These are phyloP conservation scores for Neurospora sp. DNA, from an alignment of 495 filamentous ascomycete genomes.

Conservation along the genomic window DNA sequence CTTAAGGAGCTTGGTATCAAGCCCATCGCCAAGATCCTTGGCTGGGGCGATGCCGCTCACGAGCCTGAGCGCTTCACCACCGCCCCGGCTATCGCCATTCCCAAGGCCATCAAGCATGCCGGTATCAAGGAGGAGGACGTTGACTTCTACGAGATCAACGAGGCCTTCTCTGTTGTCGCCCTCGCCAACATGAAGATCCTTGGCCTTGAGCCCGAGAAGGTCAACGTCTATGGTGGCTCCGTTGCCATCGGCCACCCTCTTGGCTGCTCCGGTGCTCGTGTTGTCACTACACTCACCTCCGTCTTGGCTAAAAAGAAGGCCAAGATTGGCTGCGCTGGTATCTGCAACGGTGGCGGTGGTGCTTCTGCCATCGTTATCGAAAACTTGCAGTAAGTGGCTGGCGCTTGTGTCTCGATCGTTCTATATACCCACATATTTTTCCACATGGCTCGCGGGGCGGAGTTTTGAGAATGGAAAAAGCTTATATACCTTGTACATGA, in stretches of 20 bases:
- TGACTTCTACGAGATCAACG: constrained; percentile 97
- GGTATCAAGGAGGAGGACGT: constrained; percentile 62
- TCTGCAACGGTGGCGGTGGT: constrained; percentile 96
- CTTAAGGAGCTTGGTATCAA: constrained; percentile 80
- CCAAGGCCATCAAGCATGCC: constrained; percentile 91
- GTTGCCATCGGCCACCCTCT: constrained; percentile 94
- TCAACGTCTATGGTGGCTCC: constrained; percentile 91
- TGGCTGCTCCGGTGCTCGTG: constrained; percentile 86
- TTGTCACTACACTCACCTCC: constrained; percentile 80
- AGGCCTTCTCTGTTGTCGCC: constrained; percentile 95
- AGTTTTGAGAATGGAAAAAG: background rate
- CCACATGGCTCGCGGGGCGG: background rate
- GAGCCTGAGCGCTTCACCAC: constrained; percentile 92
- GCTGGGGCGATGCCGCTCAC: constrained; percentile 91
- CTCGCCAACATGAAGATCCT: constrained; percentile 92
- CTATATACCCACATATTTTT: background rate
- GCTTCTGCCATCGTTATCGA: constrained; percentile 88
- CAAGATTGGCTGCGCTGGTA: constrained; percentile 88
- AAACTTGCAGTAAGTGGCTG: constrained; percentile 39
- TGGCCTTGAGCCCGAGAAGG: constrained; percentile 66
- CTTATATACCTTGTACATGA: background rate
- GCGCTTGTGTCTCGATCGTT: background rate
- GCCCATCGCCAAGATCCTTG: constrained; percentile 88
- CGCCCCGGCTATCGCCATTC: constrained; percentile 86
- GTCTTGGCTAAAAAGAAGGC: constrained; percentile 83